These are phyloP conservation scores for Fusarium floridanum DNA, from an alignment of 2,329 filamentous ascomycete species.

Conservation along the genomic window DNA sequence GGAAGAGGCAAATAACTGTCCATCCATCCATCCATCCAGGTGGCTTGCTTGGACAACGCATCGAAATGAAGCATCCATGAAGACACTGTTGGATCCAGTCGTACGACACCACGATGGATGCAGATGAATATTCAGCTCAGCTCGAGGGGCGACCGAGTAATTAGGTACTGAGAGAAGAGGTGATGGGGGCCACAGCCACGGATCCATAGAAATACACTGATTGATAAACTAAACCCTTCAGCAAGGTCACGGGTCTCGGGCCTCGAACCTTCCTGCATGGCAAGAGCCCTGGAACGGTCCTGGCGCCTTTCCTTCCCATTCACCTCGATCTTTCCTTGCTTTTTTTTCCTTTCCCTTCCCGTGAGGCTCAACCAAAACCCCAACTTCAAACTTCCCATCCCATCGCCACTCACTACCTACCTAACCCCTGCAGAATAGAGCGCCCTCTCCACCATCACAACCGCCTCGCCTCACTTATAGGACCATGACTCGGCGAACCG, in stretches of 20 bases:
- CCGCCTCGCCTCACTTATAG: constrained; percentile 39
- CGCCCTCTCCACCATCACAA: constrained; percentile 12
- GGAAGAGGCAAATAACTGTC: background rate
- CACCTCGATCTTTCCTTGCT: background rate
- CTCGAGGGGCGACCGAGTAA: background rate
- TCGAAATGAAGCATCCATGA: constrained; percentile 34
- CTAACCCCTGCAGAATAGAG: constrained; percentile 8
- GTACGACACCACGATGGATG: constrained; percentile 37
- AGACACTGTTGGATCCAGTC: constrained; percentile 37
- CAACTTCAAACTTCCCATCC: background rate
- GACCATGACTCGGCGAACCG: constrained; percentile 38
- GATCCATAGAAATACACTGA: background rate
- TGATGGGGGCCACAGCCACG: background rate
- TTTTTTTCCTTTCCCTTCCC: background rate
- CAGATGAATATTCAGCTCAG: background rate
- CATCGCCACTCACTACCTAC: background rate
- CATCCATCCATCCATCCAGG: constrained; percentile 19
- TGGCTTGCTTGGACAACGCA: constrained; percentile 42
- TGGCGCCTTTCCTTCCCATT: constrained; percentile 10
- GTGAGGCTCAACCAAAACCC: constrained; percentile 15
- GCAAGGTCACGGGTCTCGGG: constrained; percentile 4
- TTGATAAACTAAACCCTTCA: background rate
- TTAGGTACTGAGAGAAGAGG: constrained; percentile 1
- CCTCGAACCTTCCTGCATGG: background rate
- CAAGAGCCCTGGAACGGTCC: constrained; percentile 22